Evolutionary conservation across 352 stramenopile species (phyloP).

Genomic region (Halophytophthora polymorphica): DNA sequence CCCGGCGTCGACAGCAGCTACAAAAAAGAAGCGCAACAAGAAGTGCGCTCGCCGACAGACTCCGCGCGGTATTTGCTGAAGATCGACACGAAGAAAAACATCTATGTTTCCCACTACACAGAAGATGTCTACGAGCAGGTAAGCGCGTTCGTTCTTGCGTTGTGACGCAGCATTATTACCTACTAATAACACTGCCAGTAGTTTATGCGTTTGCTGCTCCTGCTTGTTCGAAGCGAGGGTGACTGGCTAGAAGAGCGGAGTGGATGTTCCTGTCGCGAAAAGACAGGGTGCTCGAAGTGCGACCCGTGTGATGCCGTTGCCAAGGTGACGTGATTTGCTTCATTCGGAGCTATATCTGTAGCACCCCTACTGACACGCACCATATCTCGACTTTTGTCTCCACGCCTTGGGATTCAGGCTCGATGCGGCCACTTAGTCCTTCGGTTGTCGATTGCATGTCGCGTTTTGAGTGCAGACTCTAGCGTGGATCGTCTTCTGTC

Average conservation of each 20-base stretch:
- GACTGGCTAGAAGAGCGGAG: slow-evolving; percentile 15
- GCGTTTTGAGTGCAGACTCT: slow-evolving; percentile 8
- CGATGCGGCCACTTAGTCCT: slow-evolving; percentile 16
- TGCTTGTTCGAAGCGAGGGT: slow-evolving; percentile 7
- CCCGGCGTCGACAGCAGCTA: too few species aligned
- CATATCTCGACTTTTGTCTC: too few species aligned
- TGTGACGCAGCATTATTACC: too few species aligned
- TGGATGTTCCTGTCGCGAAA: slow-evolving; percentile 15
- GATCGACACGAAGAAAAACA: slow-evolving; percentile 10
- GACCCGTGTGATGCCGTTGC: slow-evolving; percentile 18
- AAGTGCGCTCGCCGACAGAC: neutral
- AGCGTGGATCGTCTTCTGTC: slow-evolving; percentile 7
- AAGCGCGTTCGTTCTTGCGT: neutral
- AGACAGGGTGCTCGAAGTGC: slow-evolving; percentile 11
- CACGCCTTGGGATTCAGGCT: too few species aligned
- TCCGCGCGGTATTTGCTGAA: slow-evolving; percentile 10
- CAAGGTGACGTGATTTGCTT: slow-evolving; percentile 8
- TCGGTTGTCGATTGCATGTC: slow-evolving; percentile 7
- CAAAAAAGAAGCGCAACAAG: too few species aligned
- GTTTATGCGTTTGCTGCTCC: slow-evolving; percentile 14
- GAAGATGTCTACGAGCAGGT: slow-evolving; percentile 38
- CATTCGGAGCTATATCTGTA: neutral
- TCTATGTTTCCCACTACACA: slow-evolving; percentile 29
- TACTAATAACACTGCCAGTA: slow-evolving; percentile 5
- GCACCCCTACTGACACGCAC: too few species aligned